A percentile compares a stretch with the other conserved stretches of the same genome.
Evolutionary conservation across 1,284 basidiomycete species (phyloP).

Genomic region (Ceratobasidium sp.): DNA sequence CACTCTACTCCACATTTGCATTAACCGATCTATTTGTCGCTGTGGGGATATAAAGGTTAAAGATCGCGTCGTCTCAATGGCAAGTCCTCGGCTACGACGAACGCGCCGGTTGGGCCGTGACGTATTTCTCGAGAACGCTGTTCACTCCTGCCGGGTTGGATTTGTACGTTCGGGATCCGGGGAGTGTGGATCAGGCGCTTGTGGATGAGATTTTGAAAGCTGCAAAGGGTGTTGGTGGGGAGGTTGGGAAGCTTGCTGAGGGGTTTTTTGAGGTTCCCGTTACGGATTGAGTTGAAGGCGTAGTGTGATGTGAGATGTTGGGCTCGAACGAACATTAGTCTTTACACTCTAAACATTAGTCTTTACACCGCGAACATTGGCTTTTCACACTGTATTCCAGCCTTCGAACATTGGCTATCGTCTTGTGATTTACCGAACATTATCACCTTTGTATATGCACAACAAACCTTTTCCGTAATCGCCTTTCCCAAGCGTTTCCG

Average conservation of each 20-base stretch:
- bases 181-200: slow-evolving; percentile 52
- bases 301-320: neutral
- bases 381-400: no score
- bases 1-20: neutral
- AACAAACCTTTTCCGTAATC: no score
- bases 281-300: slow-evolving; percentile 21
- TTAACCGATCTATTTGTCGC: neutral
- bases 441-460: no score
- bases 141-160: slow-evolving; percentile 69
- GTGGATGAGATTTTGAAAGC: slow-evolving; percentile 50
- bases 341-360: neutral
- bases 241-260: slow-evolving; percentile 46
- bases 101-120: slow-evolving; percentile 65
- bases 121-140: slow-evolving; percentile 67
- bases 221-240: slow-evolving; percentile 39
- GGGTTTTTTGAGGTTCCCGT: slow-evolving; percentile 49
- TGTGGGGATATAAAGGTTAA: slow-evolving; percentile 56
- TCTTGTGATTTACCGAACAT: no score
- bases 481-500: no score
- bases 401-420: no score
- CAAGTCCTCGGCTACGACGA: slow-evolving; percentile 63
- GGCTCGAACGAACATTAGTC: neutral
- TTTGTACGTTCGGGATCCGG: slow-evolving; percentile 61
- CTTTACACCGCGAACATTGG: no score
- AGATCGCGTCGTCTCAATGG: slow-evolving; percentile 65